A percentile compares a stretch with the other conserved stretches of the same genome.
phyloP scores from a whole-genome alignment of 2,329 filamentous ascomycete species.

The Colletotrichum chlorophyti region DNA sequence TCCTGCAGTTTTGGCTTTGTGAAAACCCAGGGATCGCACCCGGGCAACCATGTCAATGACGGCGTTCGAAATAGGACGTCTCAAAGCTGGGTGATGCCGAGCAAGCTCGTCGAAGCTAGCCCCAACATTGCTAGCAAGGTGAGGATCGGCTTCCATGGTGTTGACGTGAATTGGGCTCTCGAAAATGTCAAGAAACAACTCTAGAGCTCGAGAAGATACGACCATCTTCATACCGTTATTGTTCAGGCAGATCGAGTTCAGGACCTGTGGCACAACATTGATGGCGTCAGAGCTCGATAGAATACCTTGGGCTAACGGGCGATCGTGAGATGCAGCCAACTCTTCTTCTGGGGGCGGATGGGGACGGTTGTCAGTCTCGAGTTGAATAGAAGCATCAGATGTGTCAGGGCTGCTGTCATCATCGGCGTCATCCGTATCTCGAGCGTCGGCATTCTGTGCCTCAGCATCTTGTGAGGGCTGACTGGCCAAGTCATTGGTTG shows the following conservation, averaged over 20 bases:
- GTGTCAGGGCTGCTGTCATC: slow-evolving; percentile 46
- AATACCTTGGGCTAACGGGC: slow-evolving; percentile 72
- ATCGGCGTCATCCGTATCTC: slow-evolving; percentile 36
- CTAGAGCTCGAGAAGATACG: slow-evolving; percentile 79
- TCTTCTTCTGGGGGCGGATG: slow-evolving; percentile 61
- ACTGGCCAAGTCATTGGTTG: too few species aligned
- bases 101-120: slow-evolving; percentile 92
- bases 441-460: slow-evolving; percentile 29
- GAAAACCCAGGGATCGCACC: slow-evolving; percentile 75
- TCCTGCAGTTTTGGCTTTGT: slow-evolving; percentile 71
- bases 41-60: slow-evolving; percentile 88
- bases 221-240: slow-evolving; percentile 87
- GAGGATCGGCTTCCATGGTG: slow-evolving; percentile 76
- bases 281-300: slow-evolving; percentile 90
- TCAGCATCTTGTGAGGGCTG: slow-evolving; percentile 35
- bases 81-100: slow-evolving; percentile 87
- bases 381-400: slow-evolving; percentile 45
- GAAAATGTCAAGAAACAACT: slow-evolving; percentile 95
- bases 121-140: slow-evolving; percentile 76
- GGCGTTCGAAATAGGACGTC: slow-evolving; percentile 81
- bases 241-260: slow-evolving; percentile 94
- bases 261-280: slow-evolving; percentile 81
- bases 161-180: slow-evolving; percentile 90
- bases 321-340: slow-evolving; percentile 40
- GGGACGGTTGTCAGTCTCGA: slow-evolving; percentile 48